phyloP scores from a whole-genome alignment of 1,284 basidiomycete species.

The Ceratobasidium sp. region DNA sequence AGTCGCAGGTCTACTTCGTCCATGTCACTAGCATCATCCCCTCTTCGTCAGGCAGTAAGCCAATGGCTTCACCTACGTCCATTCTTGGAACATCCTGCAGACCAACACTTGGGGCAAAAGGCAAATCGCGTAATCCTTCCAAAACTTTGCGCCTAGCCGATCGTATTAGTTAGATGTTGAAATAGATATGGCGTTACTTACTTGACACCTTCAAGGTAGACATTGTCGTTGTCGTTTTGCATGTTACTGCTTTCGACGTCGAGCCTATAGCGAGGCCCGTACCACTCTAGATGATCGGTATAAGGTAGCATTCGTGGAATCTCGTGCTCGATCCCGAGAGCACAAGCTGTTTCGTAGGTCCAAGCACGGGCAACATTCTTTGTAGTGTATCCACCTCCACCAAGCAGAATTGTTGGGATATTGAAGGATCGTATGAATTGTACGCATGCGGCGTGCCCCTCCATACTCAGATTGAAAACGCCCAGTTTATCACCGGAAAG shows the following conservation, averaged over 20 bases:
- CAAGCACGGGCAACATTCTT: constrained; percentile 95
- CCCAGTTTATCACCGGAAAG: constrained; percentile 95
- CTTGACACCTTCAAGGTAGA: constrained; percentile 83
- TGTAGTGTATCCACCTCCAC: constrained; percentile 96
- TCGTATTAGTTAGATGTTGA: neutral
- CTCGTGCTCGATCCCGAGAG: constrained; percentile 79
- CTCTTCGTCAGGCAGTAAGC: constrained; percentile 57
- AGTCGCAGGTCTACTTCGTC: constrained; percentile 53
- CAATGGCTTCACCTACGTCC: constrained; percentile 67
- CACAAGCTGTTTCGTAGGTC: constrained; percentile 97
- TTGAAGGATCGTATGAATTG: constrained; percentile 85
- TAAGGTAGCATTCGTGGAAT: constrained; percentile 88
- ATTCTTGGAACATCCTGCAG: constrained; percentile 84
- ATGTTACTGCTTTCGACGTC: constrained; percentile 93
- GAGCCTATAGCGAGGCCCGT: constrained; percentile 92
- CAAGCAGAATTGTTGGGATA: constrained; percentile 89
- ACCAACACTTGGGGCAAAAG: constrained; percentile 85
- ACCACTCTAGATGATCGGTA: constrained; percentile 98
- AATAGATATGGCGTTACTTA: constrained; percentile 50
- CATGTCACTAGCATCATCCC: constrained; percentile 61
- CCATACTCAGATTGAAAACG: constrained; percentile 95
- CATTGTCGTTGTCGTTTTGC: constrained; percentile 91
- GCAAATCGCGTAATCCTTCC: constrained; percentile 78
- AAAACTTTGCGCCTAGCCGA: constrained; percentile 68
- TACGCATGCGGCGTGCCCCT: constrained; percentile 93